Percentiles rank a stretch among this genome's conserved stretches.
These are phyloP conservation scores for Cordyceps farinosa DNA, from an alignment of 2,329 filamentous ascomycete species.

Conservation along the genomic window DNA sequence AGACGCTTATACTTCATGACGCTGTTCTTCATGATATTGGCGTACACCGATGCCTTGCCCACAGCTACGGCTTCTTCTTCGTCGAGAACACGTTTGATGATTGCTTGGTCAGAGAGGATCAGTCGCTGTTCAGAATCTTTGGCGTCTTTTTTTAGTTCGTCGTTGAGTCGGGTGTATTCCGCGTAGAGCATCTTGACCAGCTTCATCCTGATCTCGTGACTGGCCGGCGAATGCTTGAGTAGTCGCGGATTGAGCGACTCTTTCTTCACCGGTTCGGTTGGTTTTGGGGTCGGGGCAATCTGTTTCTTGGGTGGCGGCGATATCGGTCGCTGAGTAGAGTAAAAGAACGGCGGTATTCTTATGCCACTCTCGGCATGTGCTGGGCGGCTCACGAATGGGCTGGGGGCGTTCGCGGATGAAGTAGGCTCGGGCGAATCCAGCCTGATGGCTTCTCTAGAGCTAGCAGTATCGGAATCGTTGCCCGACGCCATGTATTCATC, in stretches of 20 bases:
- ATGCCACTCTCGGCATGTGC: background rate
- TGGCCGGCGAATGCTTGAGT: slow-evolving; percentile 55
- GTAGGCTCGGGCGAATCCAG: background rate
- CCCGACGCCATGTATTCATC: background rate
- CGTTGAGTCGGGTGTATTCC: slow-evolving; percentile 65
- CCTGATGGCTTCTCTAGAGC: background rate
- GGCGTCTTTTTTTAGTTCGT: slow-evolving; percentile 51
- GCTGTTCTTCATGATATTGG: slow-evolving; percentile 77
- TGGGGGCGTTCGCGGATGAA: background rate
- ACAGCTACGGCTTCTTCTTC: slow-evolving; percentile 74
- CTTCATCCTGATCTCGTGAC: slow-evolving; percentile 52
- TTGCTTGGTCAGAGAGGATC: slow-evolving; percentile 58
- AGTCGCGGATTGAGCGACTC: slow-evolving; percentile 66
- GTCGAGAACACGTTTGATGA: slow-evolving; percentile 67
- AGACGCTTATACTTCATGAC: slow-evolving; percentile 76
- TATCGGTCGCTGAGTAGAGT: background rate
- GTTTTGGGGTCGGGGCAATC: slow-evolving; percentile 11
- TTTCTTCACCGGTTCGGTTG: slow-evolving; percentile 26
- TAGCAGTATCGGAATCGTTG: background rate
- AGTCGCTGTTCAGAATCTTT: slow-evolving; percentile 47
- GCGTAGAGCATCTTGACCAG: slow-evolving; percentile 62
- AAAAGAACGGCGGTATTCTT: background rate
- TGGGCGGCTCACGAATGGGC: background rate
- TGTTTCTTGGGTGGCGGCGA: slow-evolving; percentile 14
- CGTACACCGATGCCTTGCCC: slow-evolving; percentile 68